Percentiles rank a stretch among this genome's conserved stretches.
These are phyloP conservation scores for Suhomyces prunicola DNA, from an alignment of 805 yeast genomes.

Conservation along the genomic window DNA sequence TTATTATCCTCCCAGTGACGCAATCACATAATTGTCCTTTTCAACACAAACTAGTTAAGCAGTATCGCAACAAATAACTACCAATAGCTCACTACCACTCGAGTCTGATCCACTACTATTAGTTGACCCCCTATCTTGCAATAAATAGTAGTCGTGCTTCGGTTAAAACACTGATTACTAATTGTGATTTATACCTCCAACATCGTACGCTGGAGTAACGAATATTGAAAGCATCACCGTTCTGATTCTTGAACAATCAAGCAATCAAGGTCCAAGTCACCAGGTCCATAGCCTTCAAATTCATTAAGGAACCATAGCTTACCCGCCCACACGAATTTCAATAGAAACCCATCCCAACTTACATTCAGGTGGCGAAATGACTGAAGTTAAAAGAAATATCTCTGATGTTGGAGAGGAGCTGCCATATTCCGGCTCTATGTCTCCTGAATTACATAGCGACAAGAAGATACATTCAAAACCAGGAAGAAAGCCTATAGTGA, in stretches of 20 bases:
- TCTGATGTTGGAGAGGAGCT: constrained; percentile 16
- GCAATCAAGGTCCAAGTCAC: neutral
- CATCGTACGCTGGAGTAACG: neutral
- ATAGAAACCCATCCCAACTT: neutral
- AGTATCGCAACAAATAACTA: neutral
- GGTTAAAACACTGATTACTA: neutral
- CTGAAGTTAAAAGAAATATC: constrained; percentile 31
- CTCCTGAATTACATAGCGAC: constrained; percentile 26
- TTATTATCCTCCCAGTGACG: neutral
- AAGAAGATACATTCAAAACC: constrained; percentile 52
- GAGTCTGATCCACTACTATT: neutral
- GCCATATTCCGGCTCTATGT: constrained; percentile 5
- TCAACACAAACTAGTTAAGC: neutral
- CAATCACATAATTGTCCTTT: neutral
- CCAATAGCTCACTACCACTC: neutral
- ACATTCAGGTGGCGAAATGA: constrained; percentile 13
- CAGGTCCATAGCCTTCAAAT: too few species aligned
- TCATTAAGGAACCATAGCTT: too few species aligned
- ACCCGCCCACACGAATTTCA: neutral
- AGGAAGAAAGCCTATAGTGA: constrained; percentile 77
- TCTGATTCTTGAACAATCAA: neutral
- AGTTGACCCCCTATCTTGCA: neutral
- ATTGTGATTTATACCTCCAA: neutral
- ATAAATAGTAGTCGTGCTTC: neutral
- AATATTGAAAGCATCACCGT: neutral